Evolutionary conservation across 805 yeast species (phyloP), one percentile per base, ranked within the genome.

Genomic region (Myxozyma sirexii): DNA sequence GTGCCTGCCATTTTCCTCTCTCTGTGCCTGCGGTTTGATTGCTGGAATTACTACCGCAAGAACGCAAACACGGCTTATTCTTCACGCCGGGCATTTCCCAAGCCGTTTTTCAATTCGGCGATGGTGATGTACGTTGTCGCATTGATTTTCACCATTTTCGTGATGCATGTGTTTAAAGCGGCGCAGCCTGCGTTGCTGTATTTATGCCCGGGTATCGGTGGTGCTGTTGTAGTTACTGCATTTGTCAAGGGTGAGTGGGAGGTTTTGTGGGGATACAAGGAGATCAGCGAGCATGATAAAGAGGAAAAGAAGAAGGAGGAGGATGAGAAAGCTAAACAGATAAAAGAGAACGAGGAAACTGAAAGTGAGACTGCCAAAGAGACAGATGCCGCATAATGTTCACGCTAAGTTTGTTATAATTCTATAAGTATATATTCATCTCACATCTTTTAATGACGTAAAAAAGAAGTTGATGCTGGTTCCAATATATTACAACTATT

Each of bases 161-260:
- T 77, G 2, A 70, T 80, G 51, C 72, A 74, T 33, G 52, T 67
- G 2, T 80, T 67, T 61, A 66, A 77, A 1, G 70, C 67, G 10
- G 89, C 84, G 0, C 91, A 86, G 71, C 91, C 91, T 0, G 90
- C 90, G 0, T 72, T 87, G 62, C 68, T 87, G 19, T 86, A 85
- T 68, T 70, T 86, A 26, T 84, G 84, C 3, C 91, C 91, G 3
- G 67, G 59, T 4, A 62, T 62, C 31, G 66, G 62, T 19, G 61
- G 64, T 7, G 64, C 66, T 6, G 61, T 48, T 6, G 42, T 37
- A 0, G 54, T 48, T n/a, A 52, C 59, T 7, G 63, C 65, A 12
- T 15, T 49, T 6, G 35, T 43, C 12, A 19, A 47, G 15, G 48
- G 52, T 3, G 66, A 62, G 27, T 54, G 57, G 56, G 5, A 47